phyloP scores from a whole-genome alignment of 2,329 filamentous ascomycete genomes.

The Gyromitra esculenta region DNA sequence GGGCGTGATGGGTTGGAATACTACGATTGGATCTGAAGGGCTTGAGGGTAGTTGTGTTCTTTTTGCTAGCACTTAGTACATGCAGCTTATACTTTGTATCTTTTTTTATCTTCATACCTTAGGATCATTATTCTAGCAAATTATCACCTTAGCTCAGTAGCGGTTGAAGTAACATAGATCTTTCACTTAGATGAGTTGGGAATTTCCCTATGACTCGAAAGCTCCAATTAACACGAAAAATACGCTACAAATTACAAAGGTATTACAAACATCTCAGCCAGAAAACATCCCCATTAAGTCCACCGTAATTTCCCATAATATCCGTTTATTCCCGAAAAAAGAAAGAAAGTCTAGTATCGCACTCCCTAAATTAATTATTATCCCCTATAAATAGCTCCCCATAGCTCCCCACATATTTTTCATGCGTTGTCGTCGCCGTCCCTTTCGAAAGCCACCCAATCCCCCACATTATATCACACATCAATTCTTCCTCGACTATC shows the following conservation, averaged over 20 bases:
- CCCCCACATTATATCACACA: constrained; percentile 11
- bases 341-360: neutral
- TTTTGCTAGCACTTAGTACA: neutral
- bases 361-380: neutral
- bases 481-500: constrained; percentile 11
- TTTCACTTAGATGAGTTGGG: neutral
- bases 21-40: neutral
- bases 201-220: neutral
- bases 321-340: neutral
- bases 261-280: neutral
- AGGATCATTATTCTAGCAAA: too few relatives aligned
- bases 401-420: neutral
- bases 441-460: constrained; percentile 12
- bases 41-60: neutral
- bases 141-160: too few relatives aligned
- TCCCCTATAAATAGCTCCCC: constrained; percentile 23
- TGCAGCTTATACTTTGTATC: neutral
- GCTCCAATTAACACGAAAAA: neutral
- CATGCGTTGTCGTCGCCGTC: neutral
- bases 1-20: neutral
- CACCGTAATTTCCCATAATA: neutral
- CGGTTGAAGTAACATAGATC: neutral
- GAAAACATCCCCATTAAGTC: neutral
- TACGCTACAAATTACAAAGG: neutral
- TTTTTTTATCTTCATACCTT: neutral